Base-by-base conservation (phyloP, 2,329 filamentous ascomycete species). In the Sarocladiaceae sp. region DNA sequence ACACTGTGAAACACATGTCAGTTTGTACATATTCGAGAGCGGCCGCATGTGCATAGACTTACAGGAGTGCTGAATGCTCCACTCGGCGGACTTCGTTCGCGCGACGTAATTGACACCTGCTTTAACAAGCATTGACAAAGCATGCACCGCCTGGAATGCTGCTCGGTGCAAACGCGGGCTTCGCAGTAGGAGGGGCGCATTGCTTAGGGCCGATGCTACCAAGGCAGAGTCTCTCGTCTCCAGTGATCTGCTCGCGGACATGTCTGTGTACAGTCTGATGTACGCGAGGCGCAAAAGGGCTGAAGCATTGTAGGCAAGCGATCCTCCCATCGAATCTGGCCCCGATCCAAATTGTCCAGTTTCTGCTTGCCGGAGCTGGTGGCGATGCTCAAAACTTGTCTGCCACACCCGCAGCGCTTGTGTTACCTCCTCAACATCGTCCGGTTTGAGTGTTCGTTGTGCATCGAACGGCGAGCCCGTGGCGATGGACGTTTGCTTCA, bases 71-170 rank as follows among this genome's bases (percentile, higher is more conserved):
- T 83, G 79, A 60, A 84, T 82, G 59, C 80, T 83, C 81, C 81
- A 83, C 61, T 83, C 78, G 1, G 78, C 69, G 1, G 79, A 80
- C 64, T 83, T 83, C 4, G 79, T 79, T 56, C 78, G 75, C 37
- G 81, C 80, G 46, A 84, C 79, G 57, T 82, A 84, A 58, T 81
- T 82, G 18, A 84, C 80, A 0, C 81, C 81, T 13, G 76, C 73
- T 62, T 84, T 85, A 54, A 86, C 80, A 22, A 85, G 70, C 71
- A 87, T 83, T 3, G 83, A 84, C 31, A 89, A 69, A 0, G 85
- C 84, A 61, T 88, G 85, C 25, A 85, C 80, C 1, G 83, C 82
- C 59, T 88, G 85, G 25, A 86, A 76, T 0, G 88, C 78, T 1
- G 84, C 85, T 42, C 83, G 73, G 29, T 80, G 82, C 22, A 87